Evolutionary conservation across 2,329 filamentous ascomycete species (phyloP).

Genomic region (Dactylonectria macrodidyma): DNA sequence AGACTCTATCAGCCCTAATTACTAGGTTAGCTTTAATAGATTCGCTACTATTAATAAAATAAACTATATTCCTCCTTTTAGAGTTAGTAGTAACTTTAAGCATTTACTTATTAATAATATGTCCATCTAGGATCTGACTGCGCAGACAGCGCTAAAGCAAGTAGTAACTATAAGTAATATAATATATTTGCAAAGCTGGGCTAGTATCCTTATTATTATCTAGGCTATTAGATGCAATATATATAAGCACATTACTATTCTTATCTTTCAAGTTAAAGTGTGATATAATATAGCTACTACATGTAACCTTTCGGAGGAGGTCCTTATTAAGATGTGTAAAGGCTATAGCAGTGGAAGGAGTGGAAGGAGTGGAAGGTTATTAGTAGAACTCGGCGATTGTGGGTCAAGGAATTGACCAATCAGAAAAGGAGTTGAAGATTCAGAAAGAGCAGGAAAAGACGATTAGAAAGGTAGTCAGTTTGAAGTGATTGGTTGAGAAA

Average conservation of each 20-base stretch:
- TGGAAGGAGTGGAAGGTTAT: no score
- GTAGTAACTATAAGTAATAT: conserved; percentile 43
- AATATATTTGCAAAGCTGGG: conserved; percentile 30
- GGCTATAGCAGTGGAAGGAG: no score
- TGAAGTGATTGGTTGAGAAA: no score
- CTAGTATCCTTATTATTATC: not conserved
- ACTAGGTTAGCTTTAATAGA: conserved; percentile 43
- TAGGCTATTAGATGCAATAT: conserved; percentile 31
- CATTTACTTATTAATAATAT: conserved; percentile 43
- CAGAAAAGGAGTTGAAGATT: no score
- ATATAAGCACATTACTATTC: conserved; percentile 39
- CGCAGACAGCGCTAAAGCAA: conserved; percentile 43
- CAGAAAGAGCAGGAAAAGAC: no score
- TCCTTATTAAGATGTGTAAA: conserved; percentile 32
- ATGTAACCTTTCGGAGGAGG: conserved; percentile 42
- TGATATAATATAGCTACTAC: conserved; percentile 39
- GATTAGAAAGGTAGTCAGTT: no score
- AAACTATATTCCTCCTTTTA: conserved; percentile 35
- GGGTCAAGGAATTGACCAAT: no score
- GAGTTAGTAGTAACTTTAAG: conserved; percentile 33
- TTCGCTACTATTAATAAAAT: conserved; percentile 41
- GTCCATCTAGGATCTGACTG: conserved; percentile 35
- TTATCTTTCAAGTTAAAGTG: conserved; percentile 45
- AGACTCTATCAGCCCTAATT: conserved; percentile 46
- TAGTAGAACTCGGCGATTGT: no score